Evolutionary conservation across 2,329 filamentous ascomycete genomes (phyloP), one percentile per base, ranked within the genome.

Genomic region (Fusarium sp.): DNA sequence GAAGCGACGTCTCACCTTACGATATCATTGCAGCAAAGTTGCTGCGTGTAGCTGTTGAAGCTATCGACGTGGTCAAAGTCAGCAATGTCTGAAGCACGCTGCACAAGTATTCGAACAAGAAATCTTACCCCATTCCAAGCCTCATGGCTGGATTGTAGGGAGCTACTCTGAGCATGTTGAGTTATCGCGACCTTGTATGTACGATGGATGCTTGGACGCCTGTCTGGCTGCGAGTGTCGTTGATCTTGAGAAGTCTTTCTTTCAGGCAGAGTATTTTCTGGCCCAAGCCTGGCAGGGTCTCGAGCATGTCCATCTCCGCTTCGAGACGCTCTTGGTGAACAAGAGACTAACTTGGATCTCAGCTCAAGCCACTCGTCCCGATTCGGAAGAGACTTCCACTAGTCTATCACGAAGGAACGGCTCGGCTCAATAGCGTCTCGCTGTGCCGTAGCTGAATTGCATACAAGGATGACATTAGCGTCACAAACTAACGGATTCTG

Each of bases 111-210:
- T 19, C 19, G 19, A 3, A 19, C 19, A 19, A 19, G 19, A 19
- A 3, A 19, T 3, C 29, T 19, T 48, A 54, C 51, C 51, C 53
- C 53, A 56, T 56, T 32, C 53, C 53, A 15, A 56, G 34, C 19
- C 53, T 32, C 51, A 54, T 54, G 43, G 51, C 51, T 10, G 28
- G 25, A 38, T 54, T 54, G 43, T 54, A 54, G 6, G 50, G 50
- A 12, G 50, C 50, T 11, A 53, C 29, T 29, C 25, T 44, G 6
- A 44, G 19, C 24, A 19, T 29, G 26, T 3, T 15, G 41, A 8
- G 7, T 32, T 35, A 8, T 39, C n/a, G 19, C 35, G 35, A n/a
- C 13, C 10, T 38, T 19, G 13, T 38, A n/a, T n/a, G n/a, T n/a
- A n/a, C n/a, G n/a, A n/a, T n/a, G 5, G 19, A 38, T 22, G 6